Evolutionary conservation across 495 filamentous ascomycete genomes (phyloP), one percentile per base, ranked within the genome.

Genomic region (Polyplosphaeria fusca): DNA sequence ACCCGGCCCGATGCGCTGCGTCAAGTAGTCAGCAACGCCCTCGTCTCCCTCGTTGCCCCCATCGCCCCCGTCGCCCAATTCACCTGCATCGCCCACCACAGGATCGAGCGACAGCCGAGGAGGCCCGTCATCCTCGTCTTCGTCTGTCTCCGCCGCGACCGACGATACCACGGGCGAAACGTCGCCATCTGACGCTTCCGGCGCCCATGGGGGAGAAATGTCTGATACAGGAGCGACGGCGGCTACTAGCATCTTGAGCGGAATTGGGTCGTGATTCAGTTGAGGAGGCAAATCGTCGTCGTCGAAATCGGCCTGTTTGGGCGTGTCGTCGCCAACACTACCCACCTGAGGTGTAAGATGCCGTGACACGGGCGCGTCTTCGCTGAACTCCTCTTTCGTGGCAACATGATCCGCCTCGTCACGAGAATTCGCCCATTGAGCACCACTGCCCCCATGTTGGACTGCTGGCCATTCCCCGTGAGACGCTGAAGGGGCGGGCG

Each of bases 221-320:
- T 64, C 55, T 14, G 23, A 23, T 4, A 4, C 30, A 9, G 22
- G 18, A 14, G 16, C 45, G 18, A 16, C 19, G 14, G 39, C 16
- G 7, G 16, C 9, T 19, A 18, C 9, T 11, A 18, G 16, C 22
- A 40, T 19, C 13, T 20, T 45, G 5, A 42, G 26, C 13, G 27
- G 53, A 5, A 53, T 14, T 11, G 53, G 53, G 5, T 63, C 60
- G 30, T 63, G 28, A 35, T 47, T 53, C 35, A 63, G 22, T 43
- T 58, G 60, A 18, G 60, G 60, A 14, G 60, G 60, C 23, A 38
- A 23, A 22, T 63, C 53, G 46, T 63, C 54, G 16, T 52, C 53
- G 27, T 58, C 54, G 3, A 40, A 19, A 1, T 12, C 26, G 22
- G 24, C 14, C n/a, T 19, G n/a, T 4, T 45, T 16, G n/a, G n/a